Evolutionary conservation across 2,329 filamentous ascomycete genomes (phyloP), one percentile per base, ranked within the genome.

Genomic region (Xylariaceae sp.): DNA sequence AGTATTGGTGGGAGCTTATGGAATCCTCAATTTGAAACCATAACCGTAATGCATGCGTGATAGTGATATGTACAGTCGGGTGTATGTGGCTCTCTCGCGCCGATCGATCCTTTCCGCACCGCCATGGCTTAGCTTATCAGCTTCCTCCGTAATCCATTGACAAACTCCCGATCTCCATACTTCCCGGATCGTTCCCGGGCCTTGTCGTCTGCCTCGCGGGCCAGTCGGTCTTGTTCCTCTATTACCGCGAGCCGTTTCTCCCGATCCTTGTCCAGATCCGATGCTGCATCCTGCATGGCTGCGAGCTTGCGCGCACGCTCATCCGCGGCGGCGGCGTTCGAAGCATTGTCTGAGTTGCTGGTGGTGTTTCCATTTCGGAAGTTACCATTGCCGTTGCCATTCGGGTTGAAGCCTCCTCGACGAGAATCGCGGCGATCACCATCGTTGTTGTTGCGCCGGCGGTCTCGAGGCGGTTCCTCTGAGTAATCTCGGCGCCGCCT

Each of bases 241-340:
- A 92, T 72, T 1, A 83, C 82, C 0, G 82, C 81, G 10, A 95
- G 73, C 19, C 90, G 81, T 53, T 80, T 78, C 58, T 82, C 81
- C 31, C 90, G 84, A 60, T 88, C 84, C n/a, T 75, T 66, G 61
- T 93, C 88, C 44, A 95, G 74, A 11, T 87, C 82, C 1, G 77
- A 78, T 5, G 88, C 88, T 28, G 84, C 86, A 16, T 80, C 79
- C 66, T 89, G 86, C 88, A 91, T 90, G 9, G 83, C 85, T 14
- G 84, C 87, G 16, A 90, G 71, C 66, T 84, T 89, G 19, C 80
- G 78, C 12, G 84, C 83, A n/a, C 78, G 77, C 56, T 87, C 84
- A 18, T 82, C 79, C 17, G 54, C 60, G 4, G 59, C 62, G 2
- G 49, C 42, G 6, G 54, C 46, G 33, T 57, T 48, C 11, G 58